These are phyloP conservation scores for Helotiales sp. DNA, from an alignment of 2,329 filamentous ascomycete genomes.

Conservation along the genomic window DNA sequence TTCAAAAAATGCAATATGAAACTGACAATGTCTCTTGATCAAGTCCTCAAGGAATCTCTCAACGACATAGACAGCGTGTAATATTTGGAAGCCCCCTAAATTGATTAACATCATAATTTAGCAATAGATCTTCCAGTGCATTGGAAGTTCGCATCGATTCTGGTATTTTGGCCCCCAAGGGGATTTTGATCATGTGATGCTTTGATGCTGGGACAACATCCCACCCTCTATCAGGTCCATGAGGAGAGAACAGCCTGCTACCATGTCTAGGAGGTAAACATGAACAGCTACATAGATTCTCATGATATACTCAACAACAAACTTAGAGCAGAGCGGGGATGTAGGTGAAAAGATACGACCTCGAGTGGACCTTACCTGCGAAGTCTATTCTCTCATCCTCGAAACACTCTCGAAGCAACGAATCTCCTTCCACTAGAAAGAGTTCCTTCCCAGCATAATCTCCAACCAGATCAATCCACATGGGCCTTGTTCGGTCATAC, in stretches of 20 bases:
- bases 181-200: neutral
- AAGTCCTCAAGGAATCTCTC: conserved; percentile 69
- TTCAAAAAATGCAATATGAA: conserved; percentile 71
- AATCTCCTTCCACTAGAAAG: conserved; percentile 76
- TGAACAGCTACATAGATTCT: no score
- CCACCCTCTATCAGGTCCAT: neutral
- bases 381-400: conserved; percentile 68
- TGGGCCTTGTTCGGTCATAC: conserved; percentile 51
- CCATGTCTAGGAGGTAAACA: no score
- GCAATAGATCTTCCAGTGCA: neutral
- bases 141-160: no score
- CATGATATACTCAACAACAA: no score
- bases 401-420: conserved; percentile 69
- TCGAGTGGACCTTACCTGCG: conserved; percentile 48
- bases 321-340: no score
- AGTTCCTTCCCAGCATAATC: conserved; percentile 77
- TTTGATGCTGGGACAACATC: neutral
- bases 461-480: conserved; percentile 68
- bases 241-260: neutral
- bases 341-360: no score
- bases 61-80: conserved; percentile 72
- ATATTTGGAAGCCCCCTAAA: conserved; percentile 67
- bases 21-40: conserved; percentile 67
- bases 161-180: neutral
- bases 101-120: conserved; percentile 23